phyloP scores from a whole-genome alignment of 495 filamentous ascomycete species.

The Durotheca rogersii region DNA sequence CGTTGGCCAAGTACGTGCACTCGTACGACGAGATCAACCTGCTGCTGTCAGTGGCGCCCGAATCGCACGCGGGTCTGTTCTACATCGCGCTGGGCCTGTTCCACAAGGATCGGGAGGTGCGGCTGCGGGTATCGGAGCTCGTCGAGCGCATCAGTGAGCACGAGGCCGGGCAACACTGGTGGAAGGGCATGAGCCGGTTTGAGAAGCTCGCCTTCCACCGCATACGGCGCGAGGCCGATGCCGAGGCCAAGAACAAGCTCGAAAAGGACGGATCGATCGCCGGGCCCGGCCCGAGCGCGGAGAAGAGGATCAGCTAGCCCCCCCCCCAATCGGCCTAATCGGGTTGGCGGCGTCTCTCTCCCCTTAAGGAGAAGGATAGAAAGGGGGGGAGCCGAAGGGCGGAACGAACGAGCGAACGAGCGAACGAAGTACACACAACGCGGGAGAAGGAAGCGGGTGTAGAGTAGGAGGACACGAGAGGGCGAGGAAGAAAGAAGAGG shows the following conservation, averaged over 20 bases:
- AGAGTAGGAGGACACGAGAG: not conserved
- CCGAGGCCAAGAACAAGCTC: slow-evolving; percentile 39
- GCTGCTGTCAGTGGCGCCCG: slow-evolving; percentile 80
- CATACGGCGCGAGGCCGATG: slow-evolving; percentile 64
- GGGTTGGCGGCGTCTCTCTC: too few relatives aligned
- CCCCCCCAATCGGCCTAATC: too few relatives aligned
- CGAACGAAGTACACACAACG: too few relatives aligned
- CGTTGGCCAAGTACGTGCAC: slow-evolving; percentile 71
- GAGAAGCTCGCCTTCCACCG: slow-evolving; percentile 77
- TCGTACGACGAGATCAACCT: slow-evolving; percentile 88
- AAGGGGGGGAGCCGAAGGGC: not conserved
- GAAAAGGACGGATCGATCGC: slow-evolving; percentile 36
- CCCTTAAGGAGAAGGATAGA: not conserved
- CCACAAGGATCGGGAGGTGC: slow-evolving; percentile 78
- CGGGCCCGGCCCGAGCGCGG: slow-evolving; percentile 25
- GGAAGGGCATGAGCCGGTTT: slow-evolving; percentile 81
- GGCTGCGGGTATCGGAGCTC: slow-evolving; percentile 73
- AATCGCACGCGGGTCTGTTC: slow-evolving; percentile 86
- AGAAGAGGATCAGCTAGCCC: slow-evolving; percentile 35
- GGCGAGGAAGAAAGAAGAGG: slow-evolving; percentile 1
- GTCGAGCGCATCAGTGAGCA: slow-evolving; percentile 81
- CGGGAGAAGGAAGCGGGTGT: too few relatives aligned
- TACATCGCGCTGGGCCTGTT: slow-evolving; percentile 92
- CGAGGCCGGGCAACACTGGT: slow-evolving; percentile 91
- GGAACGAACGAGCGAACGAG: too few relatives aligned